Conservation (phyloP, 345 rosid species). For the Acer yangbiense region DNA sequence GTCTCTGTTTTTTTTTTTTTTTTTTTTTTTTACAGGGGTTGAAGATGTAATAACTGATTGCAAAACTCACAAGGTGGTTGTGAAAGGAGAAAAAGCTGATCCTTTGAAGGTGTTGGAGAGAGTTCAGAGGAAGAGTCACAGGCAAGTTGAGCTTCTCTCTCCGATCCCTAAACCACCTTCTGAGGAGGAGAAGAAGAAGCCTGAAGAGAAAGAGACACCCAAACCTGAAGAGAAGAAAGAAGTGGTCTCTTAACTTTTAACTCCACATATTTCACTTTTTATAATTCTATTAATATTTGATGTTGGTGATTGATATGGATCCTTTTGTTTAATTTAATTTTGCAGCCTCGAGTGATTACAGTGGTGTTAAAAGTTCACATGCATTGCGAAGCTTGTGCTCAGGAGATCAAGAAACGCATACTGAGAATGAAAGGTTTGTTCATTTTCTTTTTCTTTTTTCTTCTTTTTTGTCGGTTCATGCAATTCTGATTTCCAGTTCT, state of each 20-base stretch:
- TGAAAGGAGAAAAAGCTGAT: slow-evolving; percentile 94
- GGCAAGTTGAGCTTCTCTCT: slow-evolving; percentile 84
- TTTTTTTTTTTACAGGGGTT: slow-evolving; percentile 50
- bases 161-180: slow-evolving; percentile 82
- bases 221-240: slow-evolving; percentile 70
- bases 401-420: slow-evolving; percentile 85
- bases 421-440: slow-evolving; percentile 76
- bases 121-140: slow-evolving; percentile 77
- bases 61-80: slow-evolving; percentile 76
- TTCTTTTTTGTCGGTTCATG: neutral
- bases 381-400: slow-evolving; percentile 98
- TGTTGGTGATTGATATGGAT: slow-evolving; percentile 1
- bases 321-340: slow-evolving; percentile 1
- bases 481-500: slow-evolving; percentile 5
- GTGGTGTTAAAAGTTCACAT: slow-evolving; percentile 80
- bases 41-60: slow-evolving; percentile 86
- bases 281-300: slow-evolving; percentile 2
- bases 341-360: slow-evolving; percentile 62
- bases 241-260: slow-evolving; percentile 49
- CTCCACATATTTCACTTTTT: neutral
- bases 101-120: slow-evolving; percentile 80
- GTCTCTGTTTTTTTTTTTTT: neutral
- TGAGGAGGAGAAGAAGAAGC: slow-evolving; percentile 52
- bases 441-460: neutral
- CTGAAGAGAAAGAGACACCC: slow-evolving; percentile 51